These are phyloP conservation scores for Hirsutella minnesotensis DNA, from an alignment of 2,329 filamentous ascomycete species.

Conservation along the genomic window DNA sequence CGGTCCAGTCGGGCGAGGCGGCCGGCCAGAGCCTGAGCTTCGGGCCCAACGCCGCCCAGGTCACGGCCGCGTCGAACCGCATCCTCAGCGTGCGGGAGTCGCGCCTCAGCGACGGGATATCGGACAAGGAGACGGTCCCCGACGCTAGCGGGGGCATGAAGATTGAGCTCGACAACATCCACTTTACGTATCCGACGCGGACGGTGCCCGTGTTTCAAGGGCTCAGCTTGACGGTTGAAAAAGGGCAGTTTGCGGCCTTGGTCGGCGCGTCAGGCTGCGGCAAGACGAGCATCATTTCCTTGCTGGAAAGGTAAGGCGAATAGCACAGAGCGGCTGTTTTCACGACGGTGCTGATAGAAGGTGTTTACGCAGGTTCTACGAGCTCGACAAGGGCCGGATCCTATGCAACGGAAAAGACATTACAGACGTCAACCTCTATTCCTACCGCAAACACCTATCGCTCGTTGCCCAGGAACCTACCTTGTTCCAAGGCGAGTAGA, in stretches of 20 bases:
- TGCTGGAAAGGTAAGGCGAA: constrained; percentile 38
- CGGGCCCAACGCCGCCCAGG: constrained; percentile 51
- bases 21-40: constrained; percentile 58
- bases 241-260: constrained; percentile 58
- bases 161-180: constrained; percentile 43
- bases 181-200: constrained; percentile 50
- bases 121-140: constrained; percentile 24
- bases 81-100: constrained; percentile 41
- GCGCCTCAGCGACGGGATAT: constrained; percentile 20
- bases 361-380: constrained; percentile 49
- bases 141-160: constrained; percentile 37
- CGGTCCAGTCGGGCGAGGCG: constrained; percentile 55
- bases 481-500: constrained; percentile 48
- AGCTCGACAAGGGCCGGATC: constrained; percentile 51
- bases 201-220: constrained; percentile 45
- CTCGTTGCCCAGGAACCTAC: constrained; percentile 67
- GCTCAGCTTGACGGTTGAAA: constrained; percentile 51
- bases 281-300: constrained; percentile 58
- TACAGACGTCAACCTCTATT: constrained; percentile 40
- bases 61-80: constrained; percentile 45
- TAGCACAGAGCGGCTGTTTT: too few species aligned
- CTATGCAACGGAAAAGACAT: constrained; percentile 52
- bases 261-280: constrained; percentile 61
- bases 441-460: constrained; percentile 53
- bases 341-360: not conserved